These are phyloP conservation scores for Schizochytrium sp. DNA, from an alignment of 108 stramenopile species.

Conservation along the genomic window DNA sequence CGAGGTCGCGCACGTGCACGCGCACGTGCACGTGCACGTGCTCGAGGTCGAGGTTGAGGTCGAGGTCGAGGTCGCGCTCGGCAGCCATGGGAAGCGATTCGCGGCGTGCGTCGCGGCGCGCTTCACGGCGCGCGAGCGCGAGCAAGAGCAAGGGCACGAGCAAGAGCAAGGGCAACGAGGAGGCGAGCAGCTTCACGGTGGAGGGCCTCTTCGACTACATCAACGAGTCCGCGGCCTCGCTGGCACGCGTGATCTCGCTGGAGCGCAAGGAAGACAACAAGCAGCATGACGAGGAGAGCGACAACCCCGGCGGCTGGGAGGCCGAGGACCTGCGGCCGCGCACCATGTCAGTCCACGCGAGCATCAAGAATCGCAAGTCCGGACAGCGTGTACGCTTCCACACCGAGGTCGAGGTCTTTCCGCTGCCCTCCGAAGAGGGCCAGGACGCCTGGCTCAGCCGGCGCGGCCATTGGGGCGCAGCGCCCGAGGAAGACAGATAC, in stretches of 20 bases:
- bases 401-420: background rate
- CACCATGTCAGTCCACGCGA: background rate
- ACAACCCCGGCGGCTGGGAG: background rate
- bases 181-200: background rate
- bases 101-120: too few species aligned
- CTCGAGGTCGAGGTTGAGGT: too few species aligned
- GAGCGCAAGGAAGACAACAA: background rate
- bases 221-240: constrained; percentile 9
- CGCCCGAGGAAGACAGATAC: background rate
- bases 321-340: background rate
- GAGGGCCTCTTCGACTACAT: constrained; percentile 14
- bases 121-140: too few species aligned
- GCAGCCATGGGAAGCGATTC: too few species aligned
- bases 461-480: background rate
- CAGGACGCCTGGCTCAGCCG: background rate
- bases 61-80: too few species aligned
- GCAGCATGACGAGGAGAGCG: background rate
- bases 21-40: too few species aligned
- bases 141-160: too few species aligned
- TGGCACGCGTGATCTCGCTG: background rate
- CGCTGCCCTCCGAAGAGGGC: background rate
- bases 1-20: too few species aligned
- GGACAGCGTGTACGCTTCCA: background rate
- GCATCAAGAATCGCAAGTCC: background rate
- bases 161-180: too few species aligned